Percentiles rank a stretch among this genome's conserved stretches.
These are phyloP conservation scores for Bonia amplexicaulis DNA, from an alignment of 176 grass and related monocot species.

Conservation along the genomic window DNA sequence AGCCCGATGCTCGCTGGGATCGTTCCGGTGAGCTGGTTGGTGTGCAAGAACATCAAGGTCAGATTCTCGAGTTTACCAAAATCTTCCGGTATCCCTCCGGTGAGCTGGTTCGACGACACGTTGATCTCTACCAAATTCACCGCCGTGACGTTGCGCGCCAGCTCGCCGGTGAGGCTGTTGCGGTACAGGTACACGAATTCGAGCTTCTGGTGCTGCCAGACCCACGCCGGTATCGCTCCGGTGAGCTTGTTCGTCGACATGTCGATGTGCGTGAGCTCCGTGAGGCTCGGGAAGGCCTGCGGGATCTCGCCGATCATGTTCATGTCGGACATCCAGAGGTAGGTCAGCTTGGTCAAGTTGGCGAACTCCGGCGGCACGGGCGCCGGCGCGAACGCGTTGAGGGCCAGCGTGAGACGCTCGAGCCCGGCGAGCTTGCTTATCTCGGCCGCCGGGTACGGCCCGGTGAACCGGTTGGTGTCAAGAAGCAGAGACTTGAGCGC, in stretches of 20 bases:
- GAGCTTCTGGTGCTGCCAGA: slow-evolving; percentile 42
- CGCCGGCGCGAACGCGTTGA: slow-evolving; percentile 36
- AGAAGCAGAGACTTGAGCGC: slow-evolving; percentile 35
- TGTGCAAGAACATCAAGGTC: slow-evolving; percentile 32
- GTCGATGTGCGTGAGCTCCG: slow-evolving; percentile 14
- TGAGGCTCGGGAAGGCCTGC: slow-evolving; percentile 1
- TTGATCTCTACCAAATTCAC: slow-evolving; percentile 32
- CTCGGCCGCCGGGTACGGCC: slow-evolving; percentile 37
- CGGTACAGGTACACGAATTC: neutral
- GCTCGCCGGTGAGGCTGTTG: slow-evolving; percentile 39
- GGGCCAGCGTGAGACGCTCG: slow-evolving; percentile 33
- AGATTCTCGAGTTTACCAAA: slow-evolving; percentile 45
- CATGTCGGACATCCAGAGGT: slow-evolving; percentile 24
- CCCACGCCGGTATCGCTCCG: slow-evolving; percentile 47
- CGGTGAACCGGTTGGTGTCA: slow-evolving; percentile 47
- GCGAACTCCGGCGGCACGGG: slow-evolving; percentile 31
- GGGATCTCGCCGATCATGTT: slow-evolving; percentile 58
- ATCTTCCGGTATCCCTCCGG: slow-evolving; percentile 44
- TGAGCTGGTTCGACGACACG: slow-evolving; percentile 46
- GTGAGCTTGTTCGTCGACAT: slow-evolving; percentile 25
- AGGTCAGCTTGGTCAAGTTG: slow-evolving; percentile 37
- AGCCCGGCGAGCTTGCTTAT: slow-evolving; percentile 31
- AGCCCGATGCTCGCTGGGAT: slow-evolving; percentile 56
- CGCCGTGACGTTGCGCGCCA: slow-evolving; percentile 16
- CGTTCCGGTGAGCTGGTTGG: slow-evolving; percentile 46